Conservation (phyloP, 2,329 filamentous ascomycete species). For the Botrytis hyacinthi region DNA sequence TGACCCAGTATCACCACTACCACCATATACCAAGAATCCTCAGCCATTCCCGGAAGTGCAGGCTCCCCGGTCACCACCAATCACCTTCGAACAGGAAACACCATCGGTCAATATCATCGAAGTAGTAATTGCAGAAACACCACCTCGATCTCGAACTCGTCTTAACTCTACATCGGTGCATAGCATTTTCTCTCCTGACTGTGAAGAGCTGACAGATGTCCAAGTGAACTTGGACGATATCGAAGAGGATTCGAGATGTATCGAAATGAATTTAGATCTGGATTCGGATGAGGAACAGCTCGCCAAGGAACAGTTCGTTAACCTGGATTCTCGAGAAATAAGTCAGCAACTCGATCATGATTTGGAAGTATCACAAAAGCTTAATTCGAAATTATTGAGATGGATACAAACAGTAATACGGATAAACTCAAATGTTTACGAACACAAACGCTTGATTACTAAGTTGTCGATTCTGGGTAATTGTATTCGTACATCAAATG, state of each 20-base stretch:
- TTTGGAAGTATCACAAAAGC: not conserved
- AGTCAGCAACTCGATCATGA: not conserved
- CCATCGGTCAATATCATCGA: not conserved
- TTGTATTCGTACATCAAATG: not conserved
- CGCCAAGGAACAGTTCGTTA: not conserved
- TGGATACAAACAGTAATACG: not conserved
- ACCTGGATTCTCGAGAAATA: not conserved
- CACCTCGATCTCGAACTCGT: not conserved
- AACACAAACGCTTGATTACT: not conserved
- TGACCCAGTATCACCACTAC: not conserved
- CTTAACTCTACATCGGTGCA: not conserved
- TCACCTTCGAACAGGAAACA: not conserved
- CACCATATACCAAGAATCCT: not conserved
- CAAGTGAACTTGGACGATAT: not conserved
- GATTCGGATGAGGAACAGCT: conserved; percentile 1
- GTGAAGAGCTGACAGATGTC: not conserved
- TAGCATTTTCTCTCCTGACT: not conserved
- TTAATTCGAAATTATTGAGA: not conserved
- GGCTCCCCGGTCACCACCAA: not conserved
- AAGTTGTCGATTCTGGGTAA: not conserved
- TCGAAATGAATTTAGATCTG: not conserved
- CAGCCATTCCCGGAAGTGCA: not conserved
- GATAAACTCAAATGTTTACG: not conserved
- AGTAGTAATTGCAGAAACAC: not conserved
- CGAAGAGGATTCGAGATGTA: not conserved